Conservation (phyloP, 208 protist genomes). For the Acanthamoeba divionensis region DNA sequence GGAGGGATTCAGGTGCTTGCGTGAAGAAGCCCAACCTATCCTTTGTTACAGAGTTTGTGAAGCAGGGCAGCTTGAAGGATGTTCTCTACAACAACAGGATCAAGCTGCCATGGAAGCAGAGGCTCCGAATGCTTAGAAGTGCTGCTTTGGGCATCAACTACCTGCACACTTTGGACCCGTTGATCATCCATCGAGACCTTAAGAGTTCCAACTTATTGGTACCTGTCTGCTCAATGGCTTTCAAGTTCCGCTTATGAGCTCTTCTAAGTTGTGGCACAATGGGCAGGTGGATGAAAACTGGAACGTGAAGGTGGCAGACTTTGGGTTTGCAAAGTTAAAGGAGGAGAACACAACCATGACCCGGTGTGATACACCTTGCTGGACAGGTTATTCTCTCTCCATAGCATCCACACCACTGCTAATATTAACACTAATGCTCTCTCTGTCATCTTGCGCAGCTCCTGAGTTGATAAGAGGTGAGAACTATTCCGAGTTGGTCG, state of each 20-base stretch:
- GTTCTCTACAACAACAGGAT: too few relatives aligned
- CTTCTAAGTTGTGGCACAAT: too few relatives aligned
- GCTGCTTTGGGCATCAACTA: background rate
- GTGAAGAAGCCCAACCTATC: background rate
- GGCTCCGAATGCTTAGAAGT: background rate
- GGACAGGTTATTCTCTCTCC: too few relatives aligned
- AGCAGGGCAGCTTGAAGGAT: background rate
- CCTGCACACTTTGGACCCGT: background rate
- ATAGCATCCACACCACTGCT: too few relatives aligned
- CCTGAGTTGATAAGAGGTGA: background rate
- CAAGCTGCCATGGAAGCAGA: background rate
- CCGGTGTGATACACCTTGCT: background rate
- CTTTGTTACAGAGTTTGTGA: background rate
- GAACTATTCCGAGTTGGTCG: background rate
- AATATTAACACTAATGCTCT: too few relatives aligned
- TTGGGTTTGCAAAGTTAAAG: background rate
- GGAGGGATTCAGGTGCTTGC: too few relatives aligned
- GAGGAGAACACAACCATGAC: slow-evolving; percentile 27
- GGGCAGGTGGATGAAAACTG: slow-evolving; percentile 7
- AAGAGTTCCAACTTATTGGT: background rate
- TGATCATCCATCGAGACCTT: slow-evolving; percentile 24
- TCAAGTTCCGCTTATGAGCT: too few relatives aligned
- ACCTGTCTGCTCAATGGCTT: too few relatives aligned
- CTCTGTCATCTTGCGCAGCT: too few relatives aligned
- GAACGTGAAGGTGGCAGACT: slow-evolving; percentile 23